Percentiles rank a stretch among this genome's conserved stretches.
Conservation (phyloP, 2,329 filamentous ascomycete species). For the Hypoxylon sp. region DNA sequence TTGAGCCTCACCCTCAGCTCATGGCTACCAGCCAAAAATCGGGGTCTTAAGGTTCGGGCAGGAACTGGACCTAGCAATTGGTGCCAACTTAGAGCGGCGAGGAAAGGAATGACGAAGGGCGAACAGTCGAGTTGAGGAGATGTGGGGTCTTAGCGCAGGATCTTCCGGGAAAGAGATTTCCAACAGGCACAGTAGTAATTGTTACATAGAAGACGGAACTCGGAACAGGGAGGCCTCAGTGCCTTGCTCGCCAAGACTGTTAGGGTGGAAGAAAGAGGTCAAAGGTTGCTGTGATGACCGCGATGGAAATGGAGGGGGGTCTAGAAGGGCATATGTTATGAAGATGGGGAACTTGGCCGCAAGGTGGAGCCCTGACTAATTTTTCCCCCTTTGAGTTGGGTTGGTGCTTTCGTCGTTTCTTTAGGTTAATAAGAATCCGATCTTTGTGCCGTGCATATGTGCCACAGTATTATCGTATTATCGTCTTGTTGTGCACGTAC, state of each 20-base stretch:
- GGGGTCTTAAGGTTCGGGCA: constrained; percentile 26
- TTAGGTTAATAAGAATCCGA: constrained; percentile 15
- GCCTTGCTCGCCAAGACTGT: constrained; percentile 41
- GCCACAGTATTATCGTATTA: not conserved
- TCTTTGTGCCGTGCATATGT: not conserved
- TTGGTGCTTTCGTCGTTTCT: constrained; percentile 9
- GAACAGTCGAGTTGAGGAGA: constrained; percentile 17
- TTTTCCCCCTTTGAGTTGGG: not conserved
- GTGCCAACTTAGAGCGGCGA: constrained; percentile 22
- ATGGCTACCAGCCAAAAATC: constrained; percentile 40
- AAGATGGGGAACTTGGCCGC: constrained; percentile 19
- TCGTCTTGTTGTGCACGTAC: not conserved
- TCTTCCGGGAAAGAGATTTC: constrained; percentile 20
- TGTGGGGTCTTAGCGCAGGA: constrained; percentile 35
- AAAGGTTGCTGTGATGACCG: constrained; percentile 32
- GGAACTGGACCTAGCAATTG: constrained; percentile 12
- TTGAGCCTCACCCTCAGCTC: constrained; percentile 38
- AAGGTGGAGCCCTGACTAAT: constrained; percentile 24
- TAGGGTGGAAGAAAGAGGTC: constrained; percentile 40
- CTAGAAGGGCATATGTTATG: constrained; percentile 35
- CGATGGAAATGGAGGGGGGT: constrained; percentile 25
- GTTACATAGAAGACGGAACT: constrained; percentile 29
- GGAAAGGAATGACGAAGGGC: constrained; percentile 15
- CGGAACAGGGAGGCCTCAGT: constrained; percentile 44
- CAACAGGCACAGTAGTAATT: constrained; percentile 19